Base-by-base conservation (phyloP, 345 rosid genomes). In the Leavenworthia alabamica region DNA sequence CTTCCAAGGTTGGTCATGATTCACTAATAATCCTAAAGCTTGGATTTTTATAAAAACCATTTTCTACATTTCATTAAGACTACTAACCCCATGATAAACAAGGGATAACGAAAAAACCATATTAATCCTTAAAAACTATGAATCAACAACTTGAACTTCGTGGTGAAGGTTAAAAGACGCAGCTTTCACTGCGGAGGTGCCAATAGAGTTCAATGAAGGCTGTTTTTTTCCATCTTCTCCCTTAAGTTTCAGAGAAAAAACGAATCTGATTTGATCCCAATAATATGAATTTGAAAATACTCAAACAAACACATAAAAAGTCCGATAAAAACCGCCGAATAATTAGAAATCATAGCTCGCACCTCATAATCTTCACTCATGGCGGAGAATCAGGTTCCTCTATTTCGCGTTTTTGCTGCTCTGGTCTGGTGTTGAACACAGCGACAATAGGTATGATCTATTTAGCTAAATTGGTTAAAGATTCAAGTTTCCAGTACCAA, bases 321-420 rank as follows among this genome's bases (percentile, higher is more conserved):
- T n/a, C n/a, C n/a, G n/a, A 10, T 3, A 20, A 23, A 23, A 51
- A 10, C n/a, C n/a, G 15, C 4, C 13, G 4, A 2, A 20, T 20
- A 0, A 49, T 8, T 52, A 3, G 24, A 57, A 5, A 43, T 27
- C 31, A 17, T 41, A 47, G 57, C 26, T 17, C 45, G 48, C 48
- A 82, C 90, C 85, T 82, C 90, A 77, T 73, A 82, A 57, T 82
- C 86, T 19, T 80, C 86, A 61, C 67, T 79, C 90, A 80, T 82
- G 56, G n/a, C n/a, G n/a, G n/a, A n/a, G n/a, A n/a, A n/a, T n/a
- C n/a, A n/a, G n/a, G n/a, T n/a, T n/a, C n/a, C n/a, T n/a, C n/a
- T n/a, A n/a, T n/a, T n/a, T n/a, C n/a, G n/a, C n/a, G n/a, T n/a
- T n/a, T n/a, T n/a, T n/a, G n/a, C n/a, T n/a, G n/a, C n/a, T n/a